Evolutionary conservation across 495 filamentous ascomycete species (phyloP), one percentile per base, ranked within the genome.

Genomic region (Letharia lupina): DNA sequence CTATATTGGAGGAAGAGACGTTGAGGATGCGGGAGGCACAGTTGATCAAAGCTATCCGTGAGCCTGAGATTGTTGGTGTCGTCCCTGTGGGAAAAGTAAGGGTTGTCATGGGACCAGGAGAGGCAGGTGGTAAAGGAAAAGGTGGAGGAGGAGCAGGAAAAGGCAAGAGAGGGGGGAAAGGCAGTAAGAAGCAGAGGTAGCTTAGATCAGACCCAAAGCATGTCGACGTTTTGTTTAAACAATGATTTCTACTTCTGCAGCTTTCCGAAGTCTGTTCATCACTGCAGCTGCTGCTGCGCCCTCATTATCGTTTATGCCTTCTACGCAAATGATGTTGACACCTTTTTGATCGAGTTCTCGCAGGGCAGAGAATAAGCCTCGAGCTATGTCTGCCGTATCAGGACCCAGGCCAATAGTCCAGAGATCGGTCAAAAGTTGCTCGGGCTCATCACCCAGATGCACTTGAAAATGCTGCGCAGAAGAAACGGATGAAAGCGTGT

Each of bases 221-320:
- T 16, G 45, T 31, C 47, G 37, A 2, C 15, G 48, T 35, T 39
- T 13, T 60, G 16, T 28, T 23, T 20, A 82, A 33, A 74, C 73
- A 61, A 73, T 71, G 48, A 82, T 69, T 67, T 79, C 78, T 40
- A 73, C 68, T 41, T 81, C 81, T 54, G 94, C 92, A 44, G 93
- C 93, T 78, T 98, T 98, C 59, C 94, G 79, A 11, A 98, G 77
- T 69, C 93, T 81, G 72, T 98, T 98, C 95, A 98, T 98, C 56
- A 98, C 86, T 12, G 94, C 95, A 23, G 91, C 89, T n/a, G 91
- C 91, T 64, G 93, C 85, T 71, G 91, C 88, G 47, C 87, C 87
- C 50, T 89, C 84, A 8, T 68, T 59, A 70, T 94, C 93, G 45
- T 84, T 78, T 52, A 96, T 89, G 13, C 93, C 93, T 74, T 99